Evolutionary conservation across 164 flowering plant genomes (phyloP).

Genomic region (Nelumbo lutea): DNA sequence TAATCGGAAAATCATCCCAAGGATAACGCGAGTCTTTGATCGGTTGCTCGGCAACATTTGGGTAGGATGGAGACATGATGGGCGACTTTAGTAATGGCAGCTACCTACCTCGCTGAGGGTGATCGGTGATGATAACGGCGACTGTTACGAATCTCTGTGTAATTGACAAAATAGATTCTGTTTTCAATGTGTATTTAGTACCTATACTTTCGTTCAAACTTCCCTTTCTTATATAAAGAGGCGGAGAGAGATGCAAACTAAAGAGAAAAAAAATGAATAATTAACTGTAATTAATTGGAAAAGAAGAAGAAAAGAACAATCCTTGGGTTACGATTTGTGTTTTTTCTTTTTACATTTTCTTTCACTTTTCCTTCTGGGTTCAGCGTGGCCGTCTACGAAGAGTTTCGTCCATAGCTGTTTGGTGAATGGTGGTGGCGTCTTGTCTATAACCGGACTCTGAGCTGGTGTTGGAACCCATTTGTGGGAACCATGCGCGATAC

Average conservation of each 20-base stretch:
- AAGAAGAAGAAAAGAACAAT: background rate
- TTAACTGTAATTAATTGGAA: background rate
- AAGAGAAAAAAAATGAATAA: background rate
- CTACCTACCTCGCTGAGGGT: too few relatives aligned
- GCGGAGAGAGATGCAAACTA: background rate
- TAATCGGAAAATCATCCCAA: conserved; percentile 16
- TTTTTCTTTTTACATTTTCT: background rate
- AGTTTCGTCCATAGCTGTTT: too few relatives aligned
- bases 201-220: background rate
- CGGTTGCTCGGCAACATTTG: conserved; percentile 29
- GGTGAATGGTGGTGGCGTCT: conserved; percentile 1
- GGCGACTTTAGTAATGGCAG: too few relatives aligned
- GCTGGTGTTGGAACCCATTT: background rate
- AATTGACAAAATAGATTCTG: background rate
- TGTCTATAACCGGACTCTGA: conserved; percentile 1
- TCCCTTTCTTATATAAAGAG: background rate
- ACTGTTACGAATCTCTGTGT: background rate
- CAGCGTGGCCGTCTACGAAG: too few relatives aligned
- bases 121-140: background rate
- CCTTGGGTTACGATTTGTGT: too few relatives aligned
- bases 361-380: background rate
- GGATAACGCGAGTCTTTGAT: conserved; percentile 22
- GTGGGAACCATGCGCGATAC: too few relatives aligned
- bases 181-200: background rate
- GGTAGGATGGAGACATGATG: background rate